phyloP scores from a whole-genome alignment of 2,329 filamentous ascomycete genomes.

The Amesomyces nigricolor region DNA sequence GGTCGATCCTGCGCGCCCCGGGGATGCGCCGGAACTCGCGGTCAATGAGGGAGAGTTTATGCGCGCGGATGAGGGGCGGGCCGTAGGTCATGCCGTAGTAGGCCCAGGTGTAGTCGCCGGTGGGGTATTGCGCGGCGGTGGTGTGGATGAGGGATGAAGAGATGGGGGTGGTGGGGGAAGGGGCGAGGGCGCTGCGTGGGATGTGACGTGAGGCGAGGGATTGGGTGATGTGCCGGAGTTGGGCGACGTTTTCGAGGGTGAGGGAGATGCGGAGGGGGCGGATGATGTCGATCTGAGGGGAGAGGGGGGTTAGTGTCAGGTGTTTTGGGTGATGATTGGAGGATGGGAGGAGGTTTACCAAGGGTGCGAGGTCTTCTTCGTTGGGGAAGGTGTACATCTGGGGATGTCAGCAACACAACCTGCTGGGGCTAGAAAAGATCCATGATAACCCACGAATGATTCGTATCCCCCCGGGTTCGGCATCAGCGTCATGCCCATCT shows the following conservation, averaged over 20 bases:
- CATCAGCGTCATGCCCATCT: slow-evolving; percentile 47
- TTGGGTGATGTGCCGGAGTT: slow-evolving; percentile 34
- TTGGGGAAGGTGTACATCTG: slow-evolving; percentile 39
- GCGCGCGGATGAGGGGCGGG: slow-evolving; percentile 27
- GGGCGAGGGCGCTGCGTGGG: slow-evolving; percentile 32
- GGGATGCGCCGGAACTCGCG: slow-evolving; percentile 37
- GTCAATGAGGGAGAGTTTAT: slow-evolving; percentile 38
- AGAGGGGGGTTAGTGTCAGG: neutral
- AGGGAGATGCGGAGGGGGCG: slow-evolving; percentile 38
- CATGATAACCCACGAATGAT: slow-evolving; percentile 19
- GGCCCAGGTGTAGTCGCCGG: slow-evolving; percentile 40
- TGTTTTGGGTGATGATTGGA: too few relatives aligned
- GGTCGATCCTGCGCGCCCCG: slow-evolving; percentile 39
- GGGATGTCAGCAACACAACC: too few relatives aligned
- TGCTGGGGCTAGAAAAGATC: neutral
- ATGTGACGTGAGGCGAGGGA: slow-evolving; percentile 33
- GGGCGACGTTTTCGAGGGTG: slow-evolving; percentile 37
- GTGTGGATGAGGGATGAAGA: slow-evolving; percentile 31
- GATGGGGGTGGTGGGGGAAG: slow-evolving; percentile 29
- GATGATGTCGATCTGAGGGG: slow-evolving; percentile 39
- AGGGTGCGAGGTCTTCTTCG: slow-evolving; percentile 33
- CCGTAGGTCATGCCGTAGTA: slow-evolving; percentile 46
- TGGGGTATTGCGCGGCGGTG: slow-evolving; percentile 27
- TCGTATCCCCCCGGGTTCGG: slow-evolving; percentile 32
- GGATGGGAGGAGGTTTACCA: slow-evolving; percentile 13